Percentiles rank a stretch among this genome's conserved stretches.
phyloP scores from a whole-genome alignment of 2,329 filamentous ascomycete species.

The Trichophyton equinum region DNA sequence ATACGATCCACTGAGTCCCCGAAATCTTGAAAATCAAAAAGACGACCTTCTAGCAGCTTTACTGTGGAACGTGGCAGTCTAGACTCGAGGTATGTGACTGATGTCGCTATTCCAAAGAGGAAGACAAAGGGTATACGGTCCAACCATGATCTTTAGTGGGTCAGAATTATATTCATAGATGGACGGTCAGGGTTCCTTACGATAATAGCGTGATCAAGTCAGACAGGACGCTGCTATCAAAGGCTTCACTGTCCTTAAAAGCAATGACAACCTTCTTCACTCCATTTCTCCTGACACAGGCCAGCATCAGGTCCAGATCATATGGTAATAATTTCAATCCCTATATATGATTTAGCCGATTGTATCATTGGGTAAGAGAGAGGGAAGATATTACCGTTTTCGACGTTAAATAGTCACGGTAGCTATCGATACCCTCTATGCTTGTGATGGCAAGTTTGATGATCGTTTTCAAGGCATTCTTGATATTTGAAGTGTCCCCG shows the following conservation, averaged over 20 bases:
- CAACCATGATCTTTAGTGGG: conserved; percentile 40
- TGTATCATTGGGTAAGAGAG: too few species aligned
- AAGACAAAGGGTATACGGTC: conserved; percentile 49
- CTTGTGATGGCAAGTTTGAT: conserved; percentile 32
- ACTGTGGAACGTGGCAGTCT: conserved; percentile 43
- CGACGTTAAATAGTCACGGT: conserved; percentile 28
- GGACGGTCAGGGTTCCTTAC: conserved; percentile 23
- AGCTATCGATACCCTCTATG: conserved; percentile 27
- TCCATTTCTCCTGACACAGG: conserved; percentile 28
- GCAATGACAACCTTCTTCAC: conserved; percentile 31
- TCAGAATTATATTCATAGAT: conserved; percentile 15
- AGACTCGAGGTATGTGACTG: conserved; percentile 48
- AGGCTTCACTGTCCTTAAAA: conserved; percentile 37
- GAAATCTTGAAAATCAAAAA: conserved; percentile 42
- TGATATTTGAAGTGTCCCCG: conserved; percentile 34
- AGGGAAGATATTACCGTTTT: conserved; percentile 22
- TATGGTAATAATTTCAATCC: conserved; percentile 33
- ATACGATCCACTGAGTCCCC: conserved; percentile 35
- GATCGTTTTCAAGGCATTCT: conserved; percentile 35
- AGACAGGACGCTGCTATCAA: conserved; percentile 32
- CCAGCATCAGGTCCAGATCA: conserved; percentile 34
- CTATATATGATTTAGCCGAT: conserved; percentile 16
- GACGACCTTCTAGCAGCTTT: conserved; percentile 40
- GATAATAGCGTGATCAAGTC: conserved; percentile 36
- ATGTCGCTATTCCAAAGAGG: conserved; percentile 50